phyloP scores from a whole-genome alignment of 2,329 filamentous ascomycete species.

The Verticillium nubilum region DNA sequence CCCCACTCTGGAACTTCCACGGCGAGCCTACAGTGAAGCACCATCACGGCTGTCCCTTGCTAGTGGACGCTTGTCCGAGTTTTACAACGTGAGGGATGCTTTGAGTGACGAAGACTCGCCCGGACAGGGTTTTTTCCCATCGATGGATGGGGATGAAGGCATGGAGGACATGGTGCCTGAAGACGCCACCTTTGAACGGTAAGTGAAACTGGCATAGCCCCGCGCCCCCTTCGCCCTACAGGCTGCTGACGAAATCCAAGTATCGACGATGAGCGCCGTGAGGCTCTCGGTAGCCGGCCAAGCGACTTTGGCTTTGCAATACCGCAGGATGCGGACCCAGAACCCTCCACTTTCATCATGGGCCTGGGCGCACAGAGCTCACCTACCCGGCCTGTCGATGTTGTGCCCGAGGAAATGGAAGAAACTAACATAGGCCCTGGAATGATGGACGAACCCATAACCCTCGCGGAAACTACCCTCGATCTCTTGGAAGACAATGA shows the following conservation, averaged over 20 bases:
- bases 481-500: neutral
- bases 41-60: conserved; percentile 44
- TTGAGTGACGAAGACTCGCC: neutral
- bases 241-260: conserved; percentile 1
- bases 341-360: conserved; percentile 42
- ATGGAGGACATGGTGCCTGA: conserved; percentile 29
- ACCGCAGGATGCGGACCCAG: conserved; percentile 41
- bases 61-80: conserved; percentile 49
- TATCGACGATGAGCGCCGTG: conserved; percentile 34
- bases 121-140: conserved; percentile 44
- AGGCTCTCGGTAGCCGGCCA: conserved; percentile 31
- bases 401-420: conserved; percentile 1
- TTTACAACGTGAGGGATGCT: conserved; percentile 22
- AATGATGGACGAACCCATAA: neutral
- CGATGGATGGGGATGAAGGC: conserved; percentile 14
- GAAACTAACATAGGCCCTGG: conserved; percentile 1
- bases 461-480: neutral
- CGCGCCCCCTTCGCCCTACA: neutral
- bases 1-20: conserved; percentile 54
- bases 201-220: conserved; percentile 8
- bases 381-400: conserved; percentile 4
- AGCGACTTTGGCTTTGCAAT: conserved; percentile 49
- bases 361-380: conserved; percentile 19
- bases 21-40: conserved; percentile 44
- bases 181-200: conserved; percentile 38